phyloP scores from a whole-genome alignment of 805 yeast species.

The Candida railenensis region DNA sequence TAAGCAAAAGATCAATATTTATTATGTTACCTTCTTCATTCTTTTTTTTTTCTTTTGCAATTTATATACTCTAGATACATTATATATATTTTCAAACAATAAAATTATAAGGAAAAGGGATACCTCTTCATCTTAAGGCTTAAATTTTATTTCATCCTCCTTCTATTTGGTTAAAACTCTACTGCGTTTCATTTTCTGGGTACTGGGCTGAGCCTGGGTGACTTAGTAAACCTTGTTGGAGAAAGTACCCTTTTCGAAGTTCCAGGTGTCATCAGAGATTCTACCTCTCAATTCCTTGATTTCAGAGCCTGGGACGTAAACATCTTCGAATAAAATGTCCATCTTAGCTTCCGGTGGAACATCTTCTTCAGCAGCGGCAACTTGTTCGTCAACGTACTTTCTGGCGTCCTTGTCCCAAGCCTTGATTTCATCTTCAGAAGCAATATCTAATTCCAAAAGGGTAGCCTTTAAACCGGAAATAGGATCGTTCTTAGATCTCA shows the following conservation, averaged over 20 bases:
- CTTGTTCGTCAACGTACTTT: conserved; percentile 92
- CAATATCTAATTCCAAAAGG: conserved; percentile 76
- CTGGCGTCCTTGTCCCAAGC: conserved; percentile 95
- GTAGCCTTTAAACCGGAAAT: conserved; percentile 92
- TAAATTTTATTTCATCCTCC: not conserved
- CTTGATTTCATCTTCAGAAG: conserved; percentile 94
- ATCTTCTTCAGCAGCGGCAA: conserved; percentile 87
- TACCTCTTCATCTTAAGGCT: too few species aligned
- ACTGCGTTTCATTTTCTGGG: too few species aligned
- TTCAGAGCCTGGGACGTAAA: conserved; percentile 93
- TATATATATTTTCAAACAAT: too few species aligned
- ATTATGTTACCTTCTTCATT: not conserved
- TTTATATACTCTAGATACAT: not conserved
- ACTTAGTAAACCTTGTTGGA: conserved; percentile 47
- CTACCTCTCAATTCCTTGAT: conserved; percentile 93
- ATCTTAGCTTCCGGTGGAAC: conserved; percentile 95
- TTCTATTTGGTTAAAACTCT: too few species aligned
- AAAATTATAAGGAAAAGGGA: too few species aligned
- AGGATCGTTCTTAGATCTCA: conserved; percentile 98
- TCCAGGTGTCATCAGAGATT: conserved; percentile 94
- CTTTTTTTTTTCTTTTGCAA: too few species aligned
- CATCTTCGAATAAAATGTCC: conserved; percentile 94
- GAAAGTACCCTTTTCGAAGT: conserved; percentile 54
- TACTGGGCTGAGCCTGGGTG: too few species aligned
- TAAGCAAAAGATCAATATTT: not conserved